Conservation (phyloP, 768 basidiomycete species). For the Russula virescens region DNA sequence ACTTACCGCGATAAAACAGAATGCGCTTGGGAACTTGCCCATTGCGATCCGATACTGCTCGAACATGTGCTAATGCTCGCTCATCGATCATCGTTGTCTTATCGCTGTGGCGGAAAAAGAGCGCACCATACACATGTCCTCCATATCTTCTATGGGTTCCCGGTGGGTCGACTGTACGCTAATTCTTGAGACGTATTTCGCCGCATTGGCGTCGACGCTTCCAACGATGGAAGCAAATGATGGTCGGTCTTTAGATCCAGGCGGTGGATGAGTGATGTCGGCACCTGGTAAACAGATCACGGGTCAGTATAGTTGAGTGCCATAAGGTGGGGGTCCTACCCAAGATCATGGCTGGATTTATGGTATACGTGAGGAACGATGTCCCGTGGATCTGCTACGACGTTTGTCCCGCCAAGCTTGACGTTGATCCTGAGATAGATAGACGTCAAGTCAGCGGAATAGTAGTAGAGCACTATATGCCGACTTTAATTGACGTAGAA, state of each 20-base stretch:
- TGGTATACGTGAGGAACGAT: constrained; percentile 59
- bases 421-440: constrained; percentile 58
- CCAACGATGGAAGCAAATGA: constrained; percentile 77
- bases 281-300: constrained; percentile 38
- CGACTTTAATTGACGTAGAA: constrained; percentile 83
- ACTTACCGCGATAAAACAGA: constrained; percentile 65
- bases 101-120: not conserved
- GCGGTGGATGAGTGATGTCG: constrained; percentile 79
- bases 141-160: constrained; percentile 73
- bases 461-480: constrained; percentile 5
- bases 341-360: constrained; percentile 71
- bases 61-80: constrained; percentile 33
- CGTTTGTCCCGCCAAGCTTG: constrained; percentile 78
- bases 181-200: constrained; percentile 60
- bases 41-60: constrained; percentile 53
- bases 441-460: not conserved
- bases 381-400: constrained; percentile 60
- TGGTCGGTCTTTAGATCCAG: constrained; percentile 60
- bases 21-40: constrained; percentile 50
- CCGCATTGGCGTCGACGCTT: constrained; percentile 66
- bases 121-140: constrained; percentile 54
- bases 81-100: not conserved
- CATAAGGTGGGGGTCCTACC: constrained; percentile 36
- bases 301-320: not conserved
- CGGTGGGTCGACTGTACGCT: constrained; percentile 58